Evolutionary conservation across 1,284 basidiomycete species (phyloP), one percentile per base, ranked within the genome.

Genomic region (Cutaneotrichosporon daszewskae): DNA sequence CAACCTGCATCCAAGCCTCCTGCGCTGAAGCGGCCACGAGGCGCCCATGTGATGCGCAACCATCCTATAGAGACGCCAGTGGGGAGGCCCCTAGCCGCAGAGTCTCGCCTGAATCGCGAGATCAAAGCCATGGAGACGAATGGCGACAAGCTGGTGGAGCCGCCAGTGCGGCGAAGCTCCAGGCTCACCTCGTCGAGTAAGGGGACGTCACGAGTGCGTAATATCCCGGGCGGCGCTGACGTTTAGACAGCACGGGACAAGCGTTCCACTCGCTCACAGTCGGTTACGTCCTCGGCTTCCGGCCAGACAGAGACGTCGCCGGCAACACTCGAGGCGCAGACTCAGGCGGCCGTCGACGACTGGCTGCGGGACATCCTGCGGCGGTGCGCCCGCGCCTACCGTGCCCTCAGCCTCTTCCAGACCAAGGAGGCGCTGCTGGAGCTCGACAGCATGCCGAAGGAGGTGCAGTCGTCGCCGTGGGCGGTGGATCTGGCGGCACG

Each of bases 311-410:
- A 80, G 32, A 76, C 78, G 26, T 74, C 76, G 37, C 79, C 82
- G 10, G 81, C 83, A 49, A 72, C 74, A 9, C 79, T 78, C n/a
- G 77, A 85, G 55, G 78, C 77, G 56, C 78, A 79, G 18, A 78
- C 80, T 14, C 83, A 84, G 57, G 80, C 83, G 32, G 70, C 81
- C 41, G 88, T 88, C 18, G 87, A 92, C 48, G 77, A 84, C 58
- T 84, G 85, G 71, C 75, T 94, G 45, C 84, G 89, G 58, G 80
- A 84, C 56, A 74, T 94, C 22, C 79, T 87, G 69, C 78, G 86
- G 46, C 77, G 76, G 43, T 92, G 90, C 65, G 92, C 84, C 3
- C 77, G 76, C 42, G 88, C 89, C 5, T 78, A 81, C 18, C 76
- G 81, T 48, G 79, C 81, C 25, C 71, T 91, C 57, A 79, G 83